Evolutionary conservation across 1,139 yeast genomes (phyloP), one percentile per base, ranked within the genome.

Genomic region (Suhomyces guaymorum): DNA sequence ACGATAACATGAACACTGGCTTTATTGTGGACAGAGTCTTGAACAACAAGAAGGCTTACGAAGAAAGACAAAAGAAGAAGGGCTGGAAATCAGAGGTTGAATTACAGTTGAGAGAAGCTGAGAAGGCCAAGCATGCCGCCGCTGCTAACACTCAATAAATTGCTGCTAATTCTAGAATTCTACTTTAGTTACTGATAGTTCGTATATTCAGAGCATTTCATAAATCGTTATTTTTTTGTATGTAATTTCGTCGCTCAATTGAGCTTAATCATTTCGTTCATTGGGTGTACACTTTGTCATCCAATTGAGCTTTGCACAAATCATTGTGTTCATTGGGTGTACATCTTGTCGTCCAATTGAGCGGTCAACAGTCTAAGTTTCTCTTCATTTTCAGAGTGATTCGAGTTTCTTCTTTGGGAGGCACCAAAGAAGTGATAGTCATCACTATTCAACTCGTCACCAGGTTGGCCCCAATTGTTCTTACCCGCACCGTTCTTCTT

Each of bases 401-500:
- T 70, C 24, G 73, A 66, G 49, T 70, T 70, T 38, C 75, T 54
- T 48, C 75, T 63, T 10, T 49, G 46, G 4, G 61, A 54, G 19
- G 52, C 47, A 11, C 60, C 56, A 44, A 59, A 60, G 38, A 55
- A 42, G 33, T 49, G 47, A 33, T 35, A 48, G 21, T 48, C 51
- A 4, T 42, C 46, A 4, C 44, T 49, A 8, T 59, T 61, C 39
- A 80, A 53, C 48, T 82, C 89, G 47, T 80, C 88, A 22, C 87
- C 88, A 4, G 79, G 73, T 42, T 66, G 61, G 21, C 90, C 90
- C 89, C 89, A 82, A 51, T 82, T 82, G 43, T 77, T 78, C 52
- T 79, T 80, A 35, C 97, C 97, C 30, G 85, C 87, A 38, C 97
- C 97, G 41, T 74, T 73, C 63, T 87, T 88, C 76, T 88, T 88